phyloP scores from a whole-genome alignment of 306 rosid genomes.

The Prunus fruticosa region DNA sequence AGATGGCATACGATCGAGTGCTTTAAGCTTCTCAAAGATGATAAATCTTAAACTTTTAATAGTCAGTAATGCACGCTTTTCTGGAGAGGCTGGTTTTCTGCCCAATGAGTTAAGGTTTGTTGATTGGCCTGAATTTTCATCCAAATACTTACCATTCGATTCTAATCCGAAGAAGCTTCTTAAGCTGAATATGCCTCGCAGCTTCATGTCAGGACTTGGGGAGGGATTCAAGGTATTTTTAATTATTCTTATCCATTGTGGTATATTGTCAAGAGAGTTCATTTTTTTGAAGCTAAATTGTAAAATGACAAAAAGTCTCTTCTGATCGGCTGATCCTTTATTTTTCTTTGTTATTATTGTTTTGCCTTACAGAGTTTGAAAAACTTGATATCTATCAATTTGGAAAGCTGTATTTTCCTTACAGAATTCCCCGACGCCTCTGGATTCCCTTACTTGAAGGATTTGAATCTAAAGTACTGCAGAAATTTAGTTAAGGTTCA shows the following conservation, averaged over 20 bases:
- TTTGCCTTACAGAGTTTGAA: too few species aligned
- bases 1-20: constrained; percentile 14
- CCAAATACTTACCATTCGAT: constrained; percentile 19
- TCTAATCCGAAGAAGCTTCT: constrained; percentile 31
- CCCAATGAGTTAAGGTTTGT: constrained; percentile 39
- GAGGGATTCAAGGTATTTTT: constrained; percentile 15
- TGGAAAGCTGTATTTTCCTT: too few species aligned
- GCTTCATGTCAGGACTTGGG: constrained; percentile 23
- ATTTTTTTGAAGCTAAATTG: too few species aligned
- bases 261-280: too few species aligned
- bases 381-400: too few species aligned
- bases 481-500: too few species aligned
- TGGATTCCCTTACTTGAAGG: too few species aligned
- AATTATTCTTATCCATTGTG: background rate
- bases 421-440: too few species aligned
- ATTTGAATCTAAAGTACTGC: too few species aligned
- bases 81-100: constrained; percentile 20
- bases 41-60: constrained; percentile 24
- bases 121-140: constrained; percentile 36
- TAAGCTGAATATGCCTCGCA: constrained; percentile 25
- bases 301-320: too few species aligned
- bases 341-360: background rate
- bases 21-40: constrained; percentile 23
- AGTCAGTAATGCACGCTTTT: constrained; percentile 23
- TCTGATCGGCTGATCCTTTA: too few species aligned